Conservation (phyloP, 2,329 filamentous ascomycete species). For the Myotisia sp. region DNA sequence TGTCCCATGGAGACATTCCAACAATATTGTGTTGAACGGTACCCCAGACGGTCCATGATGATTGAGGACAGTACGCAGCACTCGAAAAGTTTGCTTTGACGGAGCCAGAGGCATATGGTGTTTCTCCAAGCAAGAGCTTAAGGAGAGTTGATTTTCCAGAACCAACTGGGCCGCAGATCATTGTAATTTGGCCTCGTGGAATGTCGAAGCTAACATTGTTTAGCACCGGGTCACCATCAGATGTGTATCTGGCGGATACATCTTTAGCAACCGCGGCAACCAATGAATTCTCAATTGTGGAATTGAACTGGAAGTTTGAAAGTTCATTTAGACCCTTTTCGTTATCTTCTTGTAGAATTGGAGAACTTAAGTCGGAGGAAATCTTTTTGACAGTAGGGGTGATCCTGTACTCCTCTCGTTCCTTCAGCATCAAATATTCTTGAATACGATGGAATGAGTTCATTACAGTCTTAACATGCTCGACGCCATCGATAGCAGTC, state of each 20-base stretch:
- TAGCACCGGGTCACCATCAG: conserved; percentile 2
- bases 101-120: neutral
- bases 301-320: neutral
- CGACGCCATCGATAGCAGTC: neutral
- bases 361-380: neutral
- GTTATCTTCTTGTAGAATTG: neutral
- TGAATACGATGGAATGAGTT: conserved; percentile 1
- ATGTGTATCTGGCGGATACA: neutral
- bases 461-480: neutral
- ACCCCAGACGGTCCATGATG: conserved; percentile 1
- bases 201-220: conserved; percentile 3
- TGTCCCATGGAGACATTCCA: conserved; percentile 48
- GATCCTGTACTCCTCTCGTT: conserved; percentile 1
- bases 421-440: neutral
- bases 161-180: conserved; percentile 10
- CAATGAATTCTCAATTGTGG: neutral
- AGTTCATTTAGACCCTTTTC: neutral
- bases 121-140: conserved; percentile 5
- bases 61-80: conserved; percentile 4
- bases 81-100: neutral
- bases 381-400: neutral
- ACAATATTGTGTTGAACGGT: conserved; percentile 7
- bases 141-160: conserved; percentile 9
- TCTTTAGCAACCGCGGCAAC: neutral
- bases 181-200: conserved; percentile 1